Conservation (phyloP, 1,139 yeast genomes). For the Pneumocystis canis region DNA sequence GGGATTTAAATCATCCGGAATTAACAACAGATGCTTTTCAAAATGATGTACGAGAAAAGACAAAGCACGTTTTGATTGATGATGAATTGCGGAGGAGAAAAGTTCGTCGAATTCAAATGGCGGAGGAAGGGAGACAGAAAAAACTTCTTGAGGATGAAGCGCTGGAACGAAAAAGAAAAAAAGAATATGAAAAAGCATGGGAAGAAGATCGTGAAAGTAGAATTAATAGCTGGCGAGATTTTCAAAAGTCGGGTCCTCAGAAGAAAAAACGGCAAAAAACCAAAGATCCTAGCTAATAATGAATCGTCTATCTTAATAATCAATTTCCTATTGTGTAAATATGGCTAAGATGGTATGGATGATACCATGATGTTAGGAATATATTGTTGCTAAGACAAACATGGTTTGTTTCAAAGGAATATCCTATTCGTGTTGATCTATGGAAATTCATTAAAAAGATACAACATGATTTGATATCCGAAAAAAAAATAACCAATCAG, state of each 20-base stretch:
- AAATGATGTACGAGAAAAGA: conserved; percentile 28
- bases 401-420: too few relatives aligned
- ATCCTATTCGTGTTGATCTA: too few relatives aligned
- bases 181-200: conserved; percentile 38
- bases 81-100: conserved; percentile 30
- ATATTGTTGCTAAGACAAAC: too few relatives aligned
- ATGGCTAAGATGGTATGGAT: too few relatives aligned
- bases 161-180: conserved; percentile 26
- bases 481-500: too few relatives aligned
- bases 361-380: too few relatives aligned
- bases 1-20: conserved; percentile 29
- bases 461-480: too few relatives aligned
- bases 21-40: conserved; percentile 28
- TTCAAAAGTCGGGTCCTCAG: conserved; percentile 26
- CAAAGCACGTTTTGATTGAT: conserved; percentile 33
- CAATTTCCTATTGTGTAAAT: too few relatives aligned
- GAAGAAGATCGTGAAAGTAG: conserved; percentile 46
- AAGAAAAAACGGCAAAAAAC: not conserved
- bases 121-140: conserved; percentile 29
- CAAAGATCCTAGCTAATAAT: not conserved
- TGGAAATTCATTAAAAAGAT: too few relatives aligned
- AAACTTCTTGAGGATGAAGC: conserved; percentile 25
- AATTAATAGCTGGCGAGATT: conserved; percentile 48
- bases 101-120: conserved; percentile 27
- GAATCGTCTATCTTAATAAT: not conserved